phyloP scores from a whole-genome alignment of 2,329 filamentous ascomycete genomes.

The Epichloe sp. region DNA sequence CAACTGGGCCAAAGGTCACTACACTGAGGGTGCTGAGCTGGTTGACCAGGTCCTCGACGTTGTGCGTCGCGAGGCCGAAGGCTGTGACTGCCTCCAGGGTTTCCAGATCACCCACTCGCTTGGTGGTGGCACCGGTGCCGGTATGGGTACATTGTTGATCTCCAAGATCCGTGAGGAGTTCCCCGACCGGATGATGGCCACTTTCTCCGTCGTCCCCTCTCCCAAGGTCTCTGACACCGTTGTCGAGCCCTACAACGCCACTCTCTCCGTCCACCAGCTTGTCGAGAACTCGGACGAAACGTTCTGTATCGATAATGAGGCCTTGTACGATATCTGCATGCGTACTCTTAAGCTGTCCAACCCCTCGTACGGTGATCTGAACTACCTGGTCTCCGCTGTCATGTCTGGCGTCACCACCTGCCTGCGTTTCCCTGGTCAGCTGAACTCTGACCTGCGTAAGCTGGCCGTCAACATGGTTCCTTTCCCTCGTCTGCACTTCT shows the following conservation, averaged over 20 bases:
- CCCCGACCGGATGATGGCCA: slow-evolving; percentile 99
- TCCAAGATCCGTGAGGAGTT: slow-evolving; percentile 98
- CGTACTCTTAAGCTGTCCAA: slow-evolving; percentile 97
- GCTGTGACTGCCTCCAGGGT: slow-evolving; percentile 96
- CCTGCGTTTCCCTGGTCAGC: slow-evolving; percentile 96
- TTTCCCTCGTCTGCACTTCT: slow-evolving; percentile 99
- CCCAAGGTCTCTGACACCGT: slow-evolving; percentile 99
- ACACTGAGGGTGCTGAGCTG: slow-evolving; percentile 97
- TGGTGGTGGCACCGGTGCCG: slow-evolving; percentile 97
- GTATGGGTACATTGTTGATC: slow-evolving; percentile 98
- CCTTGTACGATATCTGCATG: slow-evolving; percentile 99
- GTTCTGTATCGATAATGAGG: slow-evolving; percentile 99
- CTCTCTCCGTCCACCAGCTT: slow-evolving; percentile 95
- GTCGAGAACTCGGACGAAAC: slow-evolving; percentile 99
- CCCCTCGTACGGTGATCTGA: slow-evolving; percentile 96
- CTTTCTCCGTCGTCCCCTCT: slow-evolving; percentile 95
- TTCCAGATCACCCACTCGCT: slow-evolving; percentile 99
- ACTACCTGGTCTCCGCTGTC: slow-evolving; percentile 97
- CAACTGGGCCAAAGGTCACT: slow-evolving; percentile 99
- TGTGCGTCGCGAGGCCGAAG: slow-evolving; percentile 94
- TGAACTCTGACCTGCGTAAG: slow-evolving; percentile 99
- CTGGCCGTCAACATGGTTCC: slow-evolving; percentile 99
- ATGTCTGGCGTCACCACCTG: slow-evolving; percentile 99
- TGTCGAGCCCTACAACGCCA: slow-evolving; percentile 99
- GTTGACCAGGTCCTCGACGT: slow-evolving; percentile 97